Evolutionary conservation across 345 rosid genomes (phyloP), one percentile per base, ranked within the genome.

Genomic region (Boechera retrofracta): DNA sequence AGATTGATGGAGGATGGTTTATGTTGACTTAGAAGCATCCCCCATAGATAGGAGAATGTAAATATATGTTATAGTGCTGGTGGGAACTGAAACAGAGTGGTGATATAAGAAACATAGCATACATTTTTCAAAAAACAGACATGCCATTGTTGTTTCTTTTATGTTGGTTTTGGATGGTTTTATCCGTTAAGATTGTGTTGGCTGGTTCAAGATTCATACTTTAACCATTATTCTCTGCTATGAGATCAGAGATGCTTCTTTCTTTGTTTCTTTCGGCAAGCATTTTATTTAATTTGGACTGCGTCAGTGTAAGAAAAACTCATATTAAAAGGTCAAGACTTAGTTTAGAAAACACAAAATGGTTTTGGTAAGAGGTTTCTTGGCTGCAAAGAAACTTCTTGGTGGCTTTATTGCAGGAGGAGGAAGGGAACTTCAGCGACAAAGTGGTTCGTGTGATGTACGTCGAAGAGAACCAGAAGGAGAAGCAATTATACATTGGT

Each of bases 1-100:
- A 83, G 39, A 87, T 89, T 63, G 6, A 38, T 39, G 97, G 95
- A 61, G 91, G 97, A 8, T 67, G 81, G 7, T 87, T 90, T 77
- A 84, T 75, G 63, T 74, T 88, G 74, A 77, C 85, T 54, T 86
- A 77, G 59, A 63, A 28, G 26, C 61, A 56, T 31, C 21, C 8
- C 61, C 4, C 4, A 31, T 18, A 32, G 5, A 24, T 33, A 59
- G 44, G 39, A 48, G 62, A 52, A 5, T 73, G 69, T 73, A 29
- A 62, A 62, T 73, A 63, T 71, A 28, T 48, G 8, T 41, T 21
- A 18, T 12, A 54, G 13, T 44, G 16, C 15, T 57, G 11, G 21
- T 56, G 11, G 32, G 12, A 11, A 31, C 5, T 36, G 2, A 42
- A 58, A 58, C 56, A 70, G 29, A 57, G 8, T 39, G 16, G 32